phyloP scores from a whole-genome alignment of 768 basidiomycete genomes.

The Boletus coccyginus region DNA sequence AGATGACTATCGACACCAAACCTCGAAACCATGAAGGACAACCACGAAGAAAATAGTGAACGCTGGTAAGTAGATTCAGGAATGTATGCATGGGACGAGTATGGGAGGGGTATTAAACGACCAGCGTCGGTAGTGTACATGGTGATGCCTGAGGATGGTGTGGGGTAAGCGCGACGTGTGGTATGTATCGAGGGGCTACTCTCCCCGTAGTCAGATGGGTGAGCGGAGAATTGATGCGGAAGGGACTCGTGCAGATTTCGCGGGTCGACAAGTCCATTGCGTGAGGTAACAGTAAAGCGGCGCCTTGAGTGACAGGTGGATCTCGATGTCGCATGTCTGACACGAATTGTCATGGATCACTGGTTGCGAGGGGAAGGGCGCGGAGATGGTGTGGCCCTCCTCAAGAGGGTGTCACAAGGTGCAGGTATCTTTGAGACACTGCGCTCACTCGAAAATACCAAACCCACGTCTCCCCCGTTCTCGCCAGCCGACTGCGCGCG shows the following conservation, averaged over 20 bases:
- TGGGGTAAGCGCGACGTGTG: not conserved
- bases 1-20: conserved; percentile 2
- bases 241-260: not conserved
- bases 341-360: conserved; percentile 10
- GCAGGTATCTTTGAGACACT: conserved; percentile 1
- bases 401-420: conserved; percentile 11
- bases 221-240: not conserved
- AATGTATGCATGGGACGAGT: conserved; percentile 13
- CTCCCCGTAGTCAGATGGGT: not conserved
- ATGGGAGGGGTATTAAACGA: conserved; percentile 27
- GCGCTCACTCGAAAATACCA: conserved; percentile 24
- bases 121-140: conserved; percentile 23
- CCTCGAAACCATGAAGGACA: conserved; percentile 1
- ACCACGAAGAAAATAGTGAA: conserved; percentile 2
- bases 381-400: conserved; percentile 20
- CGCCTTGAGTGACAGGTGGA: not conserved
- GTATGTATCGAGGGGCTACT: not conserved
- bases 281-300: not conserved
- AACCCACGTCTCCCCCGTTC: conserved; percentile 24
- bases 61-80: conserved; percentile 11
- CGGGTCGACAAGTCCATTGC: not conserved
- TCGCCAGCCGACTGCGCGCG: conserved; percentile 43
- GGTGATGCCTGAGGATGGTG: not conserved
- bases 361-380: conserved; percentile 23
- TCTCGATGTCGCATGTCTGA: conserved; percentile 1